These are phyloP conservation scores for Colletotrichum cuscutae DNA, from an alignment of 2,329 filamentous ascomycete species.

Conservation along the genomic window DNA sequence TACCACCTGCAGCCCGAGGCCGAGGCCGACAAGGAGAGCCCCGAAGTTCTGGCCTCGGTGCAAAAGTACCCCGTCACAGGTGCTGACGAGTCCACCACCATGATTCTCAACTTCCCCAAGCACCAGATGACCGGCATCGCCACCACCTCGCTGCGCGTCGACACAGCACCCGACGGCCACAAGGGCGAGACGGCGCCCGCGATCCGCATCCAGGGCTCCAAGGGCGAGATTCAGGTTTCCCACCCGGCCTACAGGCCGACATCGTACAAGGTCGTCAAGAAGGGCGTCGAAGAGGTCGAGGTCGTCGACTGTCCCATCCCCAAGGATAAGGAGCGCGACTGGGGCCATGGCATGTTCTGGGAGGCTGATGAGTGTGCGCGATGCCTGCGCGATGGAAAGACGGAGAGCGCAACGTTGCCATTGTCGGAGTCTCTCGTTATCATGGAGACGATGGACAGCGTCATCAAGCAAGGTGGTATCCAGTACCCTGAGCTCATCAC, in stretches of 20 bases:
- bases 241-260: slow-evolving; percentile 77
- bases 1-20: slow-evolving; percentile 81
- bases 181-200: slow-evolving; percentile 70
- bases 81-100: slow-evolving; percentile 81
- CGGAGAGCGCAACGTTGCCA: slow-evolving; percentile 77
- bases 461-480: slow-evolving; percentile 63
- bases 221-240: slow-evolving; percentile 84
- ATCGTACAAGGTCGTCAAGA: slow-evolving; percentile 71
- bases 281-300: slow-evolving; percentile 58
- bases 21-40: slow-evolving; percentile 72
- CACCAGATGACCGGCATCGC: slow-evolving; percentile 78
- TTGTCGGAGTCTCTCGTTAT: slow-evolving; percentile 83
- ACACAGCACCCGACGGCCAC: slow-evolving; percentile 67
- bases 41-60: slow-evolving; percentile 75
- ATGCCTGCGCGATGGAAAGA: slow-evolving; percentile 79
- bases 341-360: slow-evolving; percentile 89
- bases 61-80: slow-evolving; percentile 76
- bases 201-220: slow-evolving; percentile 82
- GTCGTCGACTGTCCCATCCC: slow-evolving; percentile 65
- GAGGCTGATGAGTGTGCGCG: slow-evolving; percentile 83
- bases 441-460: slow-evolving; percentile 77
- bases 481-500: slow-evolving; percentile 66
- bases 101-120: slow-evolving; percentile 79
- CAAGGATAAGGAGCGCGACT: slow-evolving; percentile 55
- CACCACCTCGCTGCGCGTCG: slow-evolving; percentile 71